Evolutionary conservation across 306 rosid species (phyloP).

Genomic region (Betula pendula): DNA sequence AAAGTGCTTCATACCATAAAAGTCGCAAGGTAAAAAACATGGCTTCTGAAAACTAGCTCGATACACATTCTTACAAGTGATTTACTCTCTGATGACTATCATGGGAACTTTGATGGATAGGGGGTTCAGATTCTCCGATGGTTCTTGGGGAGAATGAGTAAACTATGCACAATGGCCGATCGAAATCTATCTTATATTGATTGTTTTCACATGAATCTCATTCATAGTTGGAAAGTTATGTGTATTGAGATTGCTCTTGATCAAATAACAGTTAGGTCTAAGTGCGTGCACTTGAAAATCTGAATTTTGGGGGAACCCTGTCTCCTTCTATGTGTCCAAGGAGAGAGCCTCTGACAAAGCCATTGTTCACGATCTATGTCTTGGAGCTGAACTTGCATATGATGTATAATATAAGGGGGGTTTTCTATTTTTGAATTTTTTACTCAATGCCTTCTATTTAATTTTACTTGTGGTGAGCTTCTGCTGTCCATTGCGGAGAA

Average conservation of each 20-base stretch:
- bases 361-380: conserved; percentile 54
- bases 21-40: conserved; percentile 43
- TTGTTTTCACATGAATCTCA: conserved; percentile 50
- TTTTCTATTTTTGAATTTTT: conserved; percentile 25
- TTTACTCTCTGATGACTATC: too few species aligned
- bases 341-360: conserved; percentile 47
- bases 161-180: too few species aligned
- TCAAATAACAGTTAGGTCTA: conserved; percentile 39
- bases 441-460: conserved; percentile 10
- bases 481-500: neutral
- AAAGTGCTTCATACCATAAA: conserved; percentile 42
- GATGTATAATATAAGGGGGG: conserved; percentile 77
- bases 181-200: conserved; percentile 58
- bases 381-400: conserved; percentile 66
- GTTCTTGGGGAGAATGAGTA: too few species aligned
- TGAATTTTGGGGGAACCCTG: conserved; percentile 61
- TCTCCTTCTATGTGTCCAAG: conserved; percentile 50
- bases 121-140: too few species aligned
- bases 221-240: conserved; percentile 39
- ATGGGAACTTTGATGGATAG: conserved; percentile 60
- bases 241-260: conserved; percentile 61
- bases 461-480: conserved; percentile 3
- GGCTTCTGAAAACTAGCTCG: conserved; percentile 44
- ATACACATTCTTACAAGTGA: too few species aligned
- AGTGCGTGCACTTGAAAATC: conserved; percentile 50